Conservation (phyloP, 257 asterid species). For the Cordia subcordata region DNA sequence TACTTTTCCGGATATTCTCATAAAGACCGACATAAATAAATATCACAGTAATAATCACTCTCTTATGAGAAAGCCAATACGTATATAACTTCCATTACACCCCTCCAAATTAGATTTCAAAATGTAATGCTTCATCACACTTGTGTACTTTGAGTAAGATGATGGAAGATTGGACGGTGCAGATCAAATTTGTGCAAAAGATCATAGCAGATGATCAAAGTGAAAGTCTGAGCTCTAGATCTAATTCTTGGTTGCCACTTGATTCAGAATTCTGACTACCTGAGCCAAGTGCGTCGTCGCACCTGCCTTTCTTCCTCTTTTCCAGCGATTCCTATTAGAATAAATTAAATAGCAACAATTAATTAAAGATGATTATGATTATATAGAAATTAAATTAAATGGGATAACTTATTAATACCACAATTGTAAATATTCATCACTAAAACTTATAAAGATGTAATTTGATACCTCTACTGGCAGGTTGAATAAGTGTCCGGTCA, state of each 20-base stretch:
- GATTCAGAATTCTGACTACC: conserved; percentile 48
- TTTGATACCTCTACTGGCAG: conserved; percentile 53
- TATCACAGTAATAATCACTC: not conserved
- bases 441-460: no score
- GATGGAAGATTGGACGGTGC: conserved; percentile 1
- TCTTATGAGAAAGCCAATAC: conserved; percentile 1
- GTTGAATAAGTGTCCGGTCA: conserved; percentile 52
- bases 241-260: conserved; percentile 55
- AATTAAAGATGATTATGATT: not conserved
- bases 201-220: conserved; percentile 9
- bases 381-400: not conserved
- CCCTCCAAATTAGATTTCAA: conserved; percentile 4
- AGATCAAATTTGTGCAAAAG: not conserved
- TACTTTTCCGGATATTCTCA: no score
- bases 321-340: conserved; percentile 41
- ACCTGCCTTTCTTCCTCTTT: conserved; percentile 34
- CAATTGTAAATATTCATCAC: not conserved
- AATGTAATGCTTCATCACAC: conserved; percentile 1
- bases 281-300: conserved; percentile 35
- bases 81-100: conserved; percentile 16
- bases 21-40: no score
- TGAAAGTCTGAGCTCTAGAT: conserved; percentile 83
- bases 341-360: not conserved
- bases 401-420: not conserved
- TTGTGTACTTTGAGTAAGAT: conserved; percentile 1